Evolutionary conservation across 2,329 filamentous ascomycete species (phyloP).

Genomic region (Biscogniauxia sp.): DNA sequence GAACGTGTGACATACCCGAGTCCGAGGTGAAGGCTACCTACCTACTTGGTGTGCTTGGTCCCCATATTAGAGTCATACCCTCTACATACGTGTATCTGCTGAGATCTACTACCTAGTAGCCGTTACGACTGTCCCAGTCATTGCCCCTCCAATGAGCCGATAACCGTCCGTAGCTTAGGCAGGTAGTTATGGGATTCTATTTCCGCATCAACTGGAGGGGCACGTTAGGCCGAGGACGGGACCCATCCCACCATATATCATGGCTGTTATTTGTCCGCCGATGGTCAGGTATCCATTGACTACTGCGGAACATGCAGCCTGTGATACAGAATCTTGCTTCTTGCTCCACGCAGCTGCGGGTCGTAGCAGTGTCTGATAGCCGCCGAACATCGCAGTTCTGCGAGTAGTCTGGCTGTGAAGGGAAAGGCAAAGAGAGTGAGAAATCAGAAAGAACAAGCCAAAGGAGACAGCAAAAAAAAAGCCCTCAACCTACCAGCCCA

Average conservation of each 20-base stretch:
- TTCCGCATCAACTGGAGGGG: not conserved
- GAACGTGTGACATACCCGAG: not conserved
- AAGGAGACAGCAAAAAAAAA: conserved; percentile 3
- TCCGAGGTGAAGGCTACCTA: not conserved
- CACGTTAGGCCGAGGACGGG: not conserved
- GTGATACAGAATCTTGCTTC: conserved; percentile 24
- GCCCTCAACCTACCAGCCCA: not conserved
- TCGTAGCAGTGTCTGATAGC: conserved; percentile 24
- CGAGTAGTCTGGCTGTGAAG: not conserved
- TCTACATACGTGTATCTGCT: too few relatives aligned
- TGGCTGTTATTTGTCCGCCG: not conserved
- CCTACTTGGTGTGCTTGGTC: not conserved
- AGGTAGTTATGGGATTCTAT: not conserved
- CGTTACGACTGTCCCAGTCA: not conserved
- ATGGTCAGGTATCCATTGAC: conserved; percentile 13
- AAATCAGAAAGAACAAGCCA: not conserved
- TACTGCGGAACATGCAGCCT: conserved; percentile 24
- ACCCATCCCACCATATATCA: not conserved
- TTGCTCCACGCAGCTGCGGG: conserved; percentile 21
- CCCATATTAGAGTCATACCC: not conserved
- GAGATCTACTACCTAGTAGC: not conserved
- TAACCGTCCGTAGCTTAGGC: not conserved
- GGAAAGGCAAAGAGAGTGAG: not conserved
- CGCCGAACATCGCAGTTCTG: conserved; percentile 26
- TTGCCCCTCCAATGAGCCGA: not conserved